Base-by-base conservation (phyloP, 495 filamentous ascomycete species). In the Xanthoparmelia taractica region DNA sequence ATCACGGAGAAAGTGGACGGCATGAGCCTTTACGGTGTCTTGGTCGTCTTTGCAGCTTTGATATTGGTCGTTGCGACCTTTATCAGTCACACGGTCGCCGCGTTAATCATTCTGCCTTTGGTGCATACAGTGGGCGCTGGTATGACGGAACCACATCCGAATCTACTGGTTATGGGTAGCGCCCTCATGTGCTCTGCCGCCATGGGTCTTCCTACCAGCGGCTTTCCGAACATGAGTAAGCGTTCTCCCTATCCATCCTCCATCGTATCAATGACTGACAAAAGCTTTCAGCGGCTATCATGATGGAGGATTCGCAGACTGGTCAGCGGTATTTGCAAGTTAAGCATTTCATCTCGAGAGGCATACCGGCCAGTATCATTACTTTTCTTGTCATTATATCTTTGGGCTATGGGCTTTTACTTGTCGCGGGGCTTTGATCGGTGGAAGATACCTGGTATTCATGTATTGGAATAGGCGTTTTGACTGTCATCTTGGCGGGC, bases 141-240 rank as follows among this genome's bases (percentile, higher is more conserved):
- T 57, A 92, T 99, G 88, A 81, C 84, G 37, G 80, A 96, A 66
- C 92, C 92, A 36, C 92, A 96, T 72, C 93, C 95, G 23, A 97
- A 96, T 71, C 75, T 99, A 65, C 76, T 99, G 57, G 95, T 99
- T 50, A 97, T 99, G 92, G 83, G 79, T 8, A 81, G 83, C 63
- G 86, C 85, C 13, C 67, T 88, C 59, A 88, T 88, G 84, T 85
- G 83, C 61, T 83, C 80, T 25, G 84, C 84, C 7, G 85, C 85
- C 0, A 97, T 97, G 93, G 94, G 83, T 4, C 73, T 99, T 73
- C 94, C 94, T 17, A 99, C 94, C 0, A 92, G 87, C 69, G 94
- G 94, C 20, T 99, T 99, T 73, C 94, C 94, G 3, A 99, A 99
- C 70, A 99, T 99, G 94, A 99, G 92, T 96, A 80, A 76, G 91